Percentiles rank a stretch among this genome's conserved stretches.
Conservation (phyloP, 2,329 filamentous ascomycete species). For the Pseudogymnoascus sp. region DNA sequence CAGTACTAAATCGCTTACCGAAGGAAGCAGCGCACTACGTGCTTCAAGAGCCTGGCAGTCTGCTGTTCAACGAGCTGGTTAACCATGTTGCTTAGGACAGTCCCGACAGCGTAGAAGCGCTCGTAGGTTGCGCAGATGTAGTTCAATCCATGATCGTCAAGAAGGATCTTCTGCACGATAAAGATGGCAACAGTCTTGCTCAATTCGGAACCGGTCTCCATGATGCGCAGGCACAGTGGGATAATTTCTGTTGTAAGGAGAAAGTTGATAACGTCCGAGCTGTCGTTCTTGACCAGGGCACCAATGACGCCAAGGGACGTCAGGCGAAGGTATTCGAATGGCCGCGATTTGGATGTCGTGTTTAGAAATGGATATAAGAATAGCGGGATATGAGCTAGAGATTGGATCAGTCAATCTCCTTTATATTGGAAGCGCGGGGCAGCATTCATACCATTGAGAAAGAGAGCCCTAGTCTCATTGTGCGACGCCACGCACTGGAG, state of each 20-base stretch:
- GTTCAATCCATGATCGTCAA: constrained; percentile 92
- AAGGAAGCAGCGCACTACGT: constrained; percentile 94
- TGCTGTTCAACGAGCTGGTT: constrained; percentile 95
- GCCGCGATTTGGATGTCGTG: constrained; percentile 94
- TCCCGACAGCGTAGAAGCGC: constrained; percentile 95
- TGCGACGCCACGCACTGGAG: constrained; percentile 96
- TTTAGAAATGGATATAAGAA: constrained; percentile 98
- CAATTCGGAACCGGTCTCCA: constrained; percentile 97
- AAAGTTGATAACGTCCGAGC: constrained; percentile 97
- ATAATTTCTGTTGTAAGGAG: constrained; percentile 98
- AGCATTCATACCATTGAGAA: constrained; percentile 68
- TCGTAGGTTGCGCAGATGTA: constrained; percentile 99
- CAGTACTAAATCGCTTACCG: constrained; percentile 49
- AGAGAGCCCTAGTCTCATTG: constrained; percentile 89
- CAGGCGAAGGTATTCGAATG: constrained; percentile 93
- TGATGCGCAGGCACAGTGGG: constrained; percentile 91
- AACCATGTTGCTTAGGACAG: constrained; percentile 97
- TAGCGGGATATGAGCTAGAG: constrained; percentile 86
- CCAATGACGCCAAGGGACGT: constrained; percentile 96
- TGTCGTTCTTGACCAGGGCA: constrained; percentile 96
- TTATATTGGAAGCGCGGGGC: neutral
- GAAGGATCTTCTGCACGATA: constrained; percentile 96
- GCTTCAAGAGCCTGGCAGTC: constrained; percentile 90
- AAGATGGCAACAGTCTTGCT: constrained; percentile 99
- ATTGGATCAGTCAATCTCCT: neutral